Base-by-base conservation (phyloP, 1,284 basidiomycete genomes). In the Rhodotorula sp. region DNA sequence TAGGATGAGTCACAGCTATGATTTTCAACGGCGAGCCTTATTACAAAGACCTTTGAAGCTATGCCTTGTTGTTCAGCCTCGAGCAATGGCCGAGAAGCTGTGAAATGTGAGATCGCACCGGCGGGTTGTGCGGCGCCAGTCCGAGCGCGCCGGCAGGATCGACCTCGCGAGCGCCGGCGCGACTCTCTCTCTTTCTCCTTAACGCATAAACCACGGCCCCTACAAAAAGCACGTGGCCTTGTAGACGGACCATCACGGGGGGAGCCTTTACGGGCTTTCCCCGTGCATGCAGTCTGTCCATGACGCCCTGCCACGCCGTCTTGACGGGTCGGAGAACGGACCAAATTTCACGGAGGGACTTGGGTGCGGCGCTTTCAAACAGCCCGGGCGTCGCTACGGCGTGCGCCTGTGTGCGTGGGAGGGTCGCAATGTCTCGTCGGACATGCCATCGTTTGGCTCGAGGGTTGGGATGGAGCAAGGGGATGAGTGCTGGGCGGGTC, bases 361-460 rank as follows among this genome's bases (percentile, higher is more conserved):
- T 74, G 72, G 72, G 72, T 74, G 73, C 70, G 73, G 39, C 39
- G 48, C 56, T 60, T 58, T 70, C 70, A 67, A 69, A 65, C 43
- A 64, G 31, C 18, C 23, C 48, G 48, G 54, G 54, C 54, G 54
- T 56, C 54, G 54, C 54, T 56, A 56, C 54, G 54, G 54, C 54
- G 54, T 56, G 14, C n/a, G 56, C 63, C 59, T 65, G 72, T 60
- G 58, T 60, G 73, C 73, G 73, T 74, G 73, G 59, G 56, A 46
- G 70, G 70, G 73, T 68, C 73, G 70, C 73, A 74, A 74, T 74
- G 73, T 70, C 70, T 64, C 64, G 73, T 60, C 61, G 54, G 59
- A 74, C 68, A 74, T 62, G 49, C 39, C 29, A 46, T 26, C n/a
- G 21, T 26, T 15, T n/a, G n/a, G 14, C 16, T 29, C n/a, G 54